A percentile compares a stretch with the other conserved stretches of the same genome.
These are phyloP conservation scores for Phaffia australis DNA, from an alignment of 768 basidiomycete species.

Conservation along the genomic window DNA sequence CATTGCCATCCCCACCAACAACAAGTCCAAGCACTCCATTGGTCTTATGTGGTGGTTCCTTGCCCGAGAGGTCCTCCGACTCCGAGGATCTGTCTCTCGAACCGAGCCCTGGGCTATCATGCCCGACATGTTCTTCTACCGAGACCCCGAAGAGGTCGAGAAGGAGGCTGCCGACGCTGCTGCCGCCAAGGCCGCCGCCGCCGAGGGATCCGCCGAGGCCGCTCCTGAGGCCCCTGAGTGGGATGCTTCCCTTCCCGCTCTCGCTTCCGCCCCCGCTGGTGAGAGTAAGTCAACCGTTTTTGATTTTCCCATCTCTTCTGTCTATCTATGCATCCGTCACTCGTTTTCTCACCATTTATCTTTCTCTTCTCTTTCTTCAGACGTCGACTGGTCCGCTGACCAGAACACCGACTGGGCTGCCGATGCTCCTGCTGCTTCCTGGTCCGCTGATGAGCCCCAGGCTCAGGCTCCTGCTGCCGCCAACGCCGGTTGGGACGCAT, in stretches of 20 bases:
- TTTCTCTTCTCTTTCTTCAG: constrained; percentile 32
- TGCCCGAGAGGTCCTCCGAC: constrained; percentile 89
- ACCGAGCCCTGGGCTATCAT: constrained; percentile 95
- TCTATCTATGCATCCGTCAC: background rate
- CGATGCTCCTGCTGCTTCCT: constrained; percentile 41
- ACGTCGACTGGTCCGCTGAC: constrained; percentile 72
- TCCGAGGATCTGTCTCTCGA: constrained; percentile 86
- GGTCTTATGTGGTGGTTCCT: constrained; percentile 98
- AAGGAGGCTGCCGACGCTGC: constrained; percentile 85
- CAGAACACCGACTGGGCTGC: constrained; percentile 75
- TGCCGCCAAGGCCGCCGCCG: constrained; percentile 63
- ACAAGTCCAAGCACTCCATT: constrained; percentile 95
- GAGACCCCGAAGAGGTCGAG: constrained; percentile 98
- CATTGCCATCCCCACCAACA: constrained; percentile 97
- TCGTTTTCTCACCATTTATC: background rate
- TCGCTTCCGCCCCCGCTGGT: constrained; percentile 48
- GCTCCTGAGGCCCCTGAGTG: constrained; percentile 38
- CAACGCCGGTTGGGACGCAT: constrained; percentile 1
- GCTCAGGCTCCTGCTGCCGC: constrained; percentile 9
- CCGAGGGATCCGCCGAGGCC: constrained; percentile 46
- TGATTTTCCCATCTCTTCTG: constrained; percentile 27
- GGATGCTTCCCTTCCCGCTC: constrained; percentile 54
- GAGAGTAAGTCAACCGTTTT: constrained; percentile 41
- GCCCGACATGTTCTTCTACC: constrained; percentile 69
- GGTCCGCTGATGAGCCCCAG: constrained; percentile 17